Percentiles rank a stretch among this genome's conserved stretches.
Evolutionary conservation across 768 basidiomycete species (phyloP).

Genomic region (Termitomyces sp.): DNA sequence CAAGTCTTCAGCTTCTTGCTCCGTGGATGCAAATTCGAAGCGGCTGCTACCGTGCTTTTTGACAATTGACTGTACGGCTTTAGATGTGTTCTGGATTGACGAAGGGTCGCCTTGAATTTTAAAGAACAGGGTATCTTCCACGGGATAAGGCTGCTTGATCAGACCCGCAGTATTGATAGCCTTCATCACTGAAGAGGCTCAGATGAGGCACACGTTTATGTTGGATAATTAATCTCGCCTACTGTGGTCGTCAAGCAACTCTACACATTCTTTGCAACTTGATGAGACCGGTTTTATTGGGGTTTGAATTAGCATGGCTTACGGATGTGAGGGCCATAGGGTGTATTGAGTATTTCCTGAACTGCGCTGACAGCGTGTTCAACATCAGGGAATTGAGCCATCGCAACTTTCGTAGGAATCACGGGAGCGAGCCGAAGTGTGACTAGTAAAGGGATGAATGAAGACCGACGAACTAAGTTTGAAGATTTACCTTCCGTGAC

Average conservation of each 20-base stretch:
- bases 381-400: constrained; percentile 84
- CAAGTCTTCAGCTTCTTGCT: constrained; percentile 71
- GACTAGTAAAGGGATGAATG: constrained; percentile 37
- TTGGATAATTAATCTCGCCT: constrained; percentile 17
- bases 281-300: neutral
- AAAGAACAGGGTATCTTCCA: constrained; percentile 83
- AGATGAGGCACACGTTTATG: neutral
- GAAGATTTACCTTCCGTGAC: constrained; percentile 69
- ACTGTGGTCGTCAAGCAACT: constrained; percentile 80
- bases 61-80: constrained; percentile 58
- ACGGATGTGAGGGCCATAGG: constrained; percentile 75
- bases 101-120: constrained; percentile 80
- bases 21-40: constrained; percentile 72
- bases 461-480: neutral
- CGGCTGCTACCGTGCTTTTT: constrained; percentile 63
- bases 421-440: constrained; percentile 81
- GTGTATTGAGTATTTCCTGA: constrained; percentile 70
- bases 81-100: constrained; percentile 57
- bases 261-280: constrained; percentile 68
- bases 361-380: constrained; percentile 78
- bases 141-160: constrained; percentile 59
- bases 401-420: constrained; percentile 81
- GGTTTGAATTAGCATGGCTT: constrained; percentile 22
- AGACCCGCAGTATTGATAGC: constrained; percentile 72
- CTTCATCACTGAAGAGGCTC: constrained; percentile 59